Percentiles rank a stretch among this genome's conserved stretches.
Conservation (phyloP, 2,329 filamentous ascomycete genomes). For the Fusarium hostae region DNA sequence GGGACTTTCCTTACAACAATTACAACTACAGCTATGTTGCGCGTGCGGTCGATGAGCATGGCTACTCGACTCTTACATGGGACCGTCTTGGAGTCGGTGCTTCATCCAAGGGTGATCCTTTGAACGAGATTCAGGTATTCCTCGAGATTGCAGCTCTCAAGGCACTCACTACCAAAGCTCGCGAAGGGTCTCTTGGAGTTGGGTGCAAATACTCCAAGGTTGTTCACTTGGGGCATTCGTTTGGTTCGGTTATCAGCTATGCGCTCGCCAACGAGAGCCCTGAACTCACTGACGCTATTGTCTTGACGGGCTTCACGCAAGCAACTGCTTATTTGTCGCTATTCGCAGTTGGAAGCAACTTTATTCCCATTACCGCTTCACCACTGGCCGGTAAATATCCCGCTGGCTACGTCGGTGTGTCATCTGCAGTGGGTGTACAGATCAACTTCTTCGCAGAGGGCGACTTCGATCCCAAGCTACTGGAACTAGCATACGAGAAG, state of each 20-base stretch:
- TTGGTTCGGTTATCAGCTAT: constrained; percentile 69
- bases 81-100: constrained; percentile 71
- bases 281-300: constrained; percentile 64
- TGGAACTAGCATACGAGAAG: constrained; percentile 56
- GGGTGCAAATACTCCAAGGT: constrained; percentile 54
- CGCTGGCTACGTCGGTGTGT: constrained; percentile 64
- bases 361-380: constrained; percentile 55
- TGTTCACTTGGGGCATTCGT: constrained; percentile 72
- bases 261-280: constrained; percentile 64
- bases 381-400: constrained; percentile 49
- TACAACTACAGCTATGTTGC: constrained; percentile 72
- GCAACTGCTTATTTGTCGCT: constrained; percentile 56
- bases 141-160: constrained; percentile 69
- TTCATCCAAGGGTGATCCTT: constrained; percentile 67
- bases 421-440: constrained; percentile 60
- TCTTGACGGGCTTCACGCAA: constrained; percentile 70
- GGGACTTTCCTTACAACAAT: constrained; percentile 67
- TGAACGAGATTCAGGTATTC: constrained; percentile 68
- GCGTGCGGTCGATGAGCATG: constrained; percentile 62
- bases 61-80: constrained; percentile 69
- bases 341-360: constrained; percentile 59
- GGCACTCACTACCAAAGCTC: constrained; percentile 62
- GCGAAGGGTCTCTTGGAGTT: constrained; percentile 58
- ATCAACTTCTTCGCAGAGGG: constrained; percentile 63
- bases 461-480: constrained; percentile 65